These are phyloP conservation scores for Elasticomyces elasticus DNA, from an alignment of 495 filamentous ascomycete genomes.

Conservation along the genomic window DNA sequence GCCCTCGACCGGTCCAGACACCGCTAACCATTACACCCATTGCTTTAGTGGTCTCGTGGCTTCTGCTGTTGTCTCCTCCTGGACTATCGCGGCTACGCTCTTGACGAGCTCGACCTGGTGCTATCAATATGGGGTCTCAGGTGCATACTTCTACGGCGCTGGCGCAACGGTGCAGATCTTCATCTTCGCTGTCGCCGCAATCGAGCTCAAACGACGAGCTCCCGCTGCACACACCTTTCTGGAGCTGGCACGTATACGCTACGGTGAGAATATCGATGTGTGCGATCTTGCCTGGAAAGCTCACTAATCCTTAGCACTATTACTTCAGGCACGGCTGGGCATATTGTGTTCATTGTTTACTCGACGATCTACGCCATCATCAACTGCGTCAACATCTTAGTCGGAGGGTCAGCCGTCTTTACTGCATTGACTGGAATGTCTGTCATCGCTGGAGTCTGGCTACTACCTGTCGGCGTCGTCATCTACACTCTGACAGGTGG, in stretches of 20 bases:
- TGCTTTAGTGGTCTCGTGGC: not conserved
- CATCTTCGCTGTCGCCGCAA: not conserved
- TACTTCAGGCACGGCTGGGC: not conserved
- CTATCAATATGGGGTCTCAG: not conserved
- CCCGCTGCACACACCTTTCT: not conserved
- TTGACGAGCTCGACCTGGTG: not conserved
- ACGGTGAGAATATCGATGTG: too few species aligned
- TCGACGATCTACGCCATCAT: not conserved
- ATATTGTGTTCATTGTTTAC: not conserved
- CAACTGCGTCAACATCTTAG: not conserved
- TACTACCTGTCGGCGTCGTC: not conserved
- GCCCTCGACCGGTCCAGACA: too few species aligned
- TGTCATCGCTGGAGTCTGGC: not conserved
- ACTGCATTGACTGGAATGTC: not conserved
- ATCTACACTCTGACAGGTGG: slow-evolving; percentile 1
- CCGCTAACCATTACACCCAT: too few species aligned
- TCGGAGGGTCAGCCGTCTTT: not conserved
- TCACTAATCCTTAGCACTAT: too few species aligned
- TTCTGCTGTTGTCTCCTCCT: slow-evolving; percentile 1
- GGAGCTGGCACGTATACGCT: not conserved
- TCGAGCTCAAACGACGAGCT: not conserved
- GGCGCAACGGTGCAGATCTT: not conserved
- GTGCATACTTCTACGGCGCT: slow-evolving; percentile 1
- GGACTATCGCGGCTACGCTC: not conserved
- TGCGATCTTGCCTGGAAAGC: too few species aligned